Evolutionary conservation across 2,329 filamentous ascomycete genomes (phyloP), one percentile per base, ranked within the genome.

Genomic region (Achaetomium macrosporum): DNA sequence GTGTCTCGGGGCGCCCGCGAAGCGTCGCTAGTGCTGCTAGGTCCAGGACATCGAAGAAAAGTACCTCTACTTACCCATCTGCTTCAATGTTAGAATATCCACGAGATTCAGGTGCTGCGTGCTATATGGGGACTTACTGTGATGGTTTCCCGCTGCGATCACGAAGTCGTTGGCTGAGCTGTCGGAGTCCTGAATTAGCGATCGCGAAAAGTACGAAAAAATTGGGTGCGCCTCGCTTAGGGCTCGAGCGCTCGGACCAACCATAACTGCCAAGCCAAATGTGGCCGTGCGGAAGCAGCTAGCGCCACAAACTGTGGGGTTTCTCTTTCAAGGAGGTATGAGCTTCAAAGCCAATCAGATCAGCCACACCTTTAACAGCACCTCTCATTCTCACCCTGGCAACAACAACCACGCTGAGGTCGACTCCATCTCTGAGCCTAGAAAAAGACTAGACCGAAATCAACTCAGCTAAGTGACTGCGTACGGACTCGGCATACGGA

Each of bases 1-100:
- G 42, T 25, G 42, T 40, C 15, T 42, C 43, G 51, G 46, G 9
- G 36, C 19, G 54, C 43, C 46, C 35, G 46, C 51, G 39, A 42
- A 42, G 48, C 50, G 54, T 55, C 51, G 51, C 50, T 40, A 39
- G 48, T 39, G 43, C 42, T 54, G 59, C 15, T 55, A 53, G 42
- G n/a, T 42, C 41, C 30, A n/a, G 3, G 10, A 29, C n/a, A 19
- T n/a, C 15, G 19, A 45, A 8, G 35, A 42, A 42, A 39, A 37
- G 54, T 61, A 55, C 67, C 57, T n/a, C 55, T 63, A 68, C 79
- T 82, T 82, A 83, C 80, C 79, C 80, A 83, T 83, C 79, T 83
- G 59, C 49, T 31, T 59, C 58, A 52, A 47, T 43, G 52, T 63
- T 61, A 63, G 60, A 54, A 43, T 48, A 42, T 30, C 36, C 39